Conservation (phyloP, 192 early-diverging fungal species). For the Lobosporangium transversale region DNA sequence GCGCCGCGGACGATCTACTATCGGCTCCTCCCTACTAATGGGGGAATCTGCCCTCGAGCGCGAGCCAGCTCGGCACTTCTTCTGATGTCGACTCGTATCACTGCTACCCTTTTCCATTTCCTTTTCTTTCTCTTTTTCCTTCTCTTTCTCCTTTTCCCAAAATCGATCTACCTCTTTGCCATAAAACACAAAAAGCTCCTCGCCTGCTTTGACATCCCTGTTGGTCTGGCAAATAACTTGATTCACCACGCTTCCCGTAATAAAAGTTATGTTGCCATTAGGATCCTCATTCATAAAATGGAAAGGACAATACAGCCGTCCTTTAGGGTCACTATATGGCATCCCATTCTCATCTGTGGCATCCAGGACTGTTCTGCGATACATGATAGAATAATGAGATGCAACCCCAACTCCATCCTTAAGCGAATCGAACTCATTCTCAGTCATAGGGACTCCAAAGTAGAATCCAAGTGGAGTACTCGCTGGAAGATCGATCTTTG, state of each 20-base stretch:
- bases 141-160: slow-evolving; percentile 72
- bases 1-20: slow-evolving; percentile 29
- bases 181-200: slow-evolving; percentile 93
- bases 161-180: slow-evolving; percentile 87
- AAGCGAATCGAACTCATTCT: slow-evolving; percentile 90
- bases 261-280: slow-evolving; percentile 76
- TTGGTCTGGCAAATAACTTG: slow-evolving; percentile 88
- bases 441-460: slow-evolving; percentile 97
- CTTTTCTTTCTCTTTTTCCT: too few species aligned
- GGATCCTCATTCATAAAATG: slow-evolving; percentile 88
- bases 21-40: slow-evolving; percentile 9
- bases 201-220: slow-evolving; percentile 74
- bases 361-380: slow-evolving; percentile 88
- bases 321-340: slow-evolving; percentile 76
- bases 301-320: slow-evolving; percentile 83
- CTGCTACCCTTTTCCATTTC: too few species aligned
- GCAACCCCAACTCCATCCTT: slow-evolving; percentile 86
- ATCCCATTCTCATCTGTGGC: slow-evolving; percentile 86
- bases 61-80: slow-evolving; percentile 7
- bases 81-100: slow-evolving; percentile 2
- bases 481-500: slow-evolving; percentile 74
- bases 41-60: slow-evolving; percentile 35
- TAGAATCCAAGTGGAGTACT: slow-evolving; percentile 91
- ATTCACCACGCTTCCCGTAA: slow-evolving; percentile 86
- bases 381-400: slow-evolving; percentile 93